A percentile compares a stretch with the other conserved stretches of the same genome.
Conservation (phyloP, 1,139 yeast genomes). For the Wickerhamomyces sp. region DNA sequence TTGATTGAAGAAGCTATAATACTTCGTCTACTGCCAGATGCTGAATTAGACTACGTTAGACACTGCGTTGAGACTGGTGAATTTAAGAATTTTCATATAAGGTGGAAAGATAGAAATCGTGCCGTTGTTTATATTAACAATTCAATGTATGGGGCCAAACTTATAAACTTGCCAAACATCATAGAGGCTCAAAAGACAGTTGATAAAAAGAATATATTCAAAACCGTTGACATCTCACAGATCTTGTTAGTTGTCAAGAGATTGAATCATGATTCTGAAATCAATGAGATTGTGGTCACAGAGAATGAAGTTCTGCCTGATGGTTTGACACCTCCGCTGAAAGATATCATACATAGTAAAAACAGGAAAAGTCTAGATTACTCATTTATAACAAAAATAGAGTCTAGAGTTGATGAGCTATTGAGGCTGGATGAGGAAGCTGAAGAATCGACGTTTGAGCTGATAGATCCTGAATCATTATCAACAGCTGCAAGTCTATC, state of each 20-base stretch:
- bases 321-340: slow-evolving; percentile 79
- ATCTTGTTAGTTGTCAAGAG: slow-evolving; percentile 71
- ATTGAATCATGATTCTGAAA: slow-evolving; percentile 52
- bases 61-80: slow-evolving; percentile 81
- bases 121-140: slow-evolving; percentile 60
- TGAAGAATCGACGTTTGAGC: slow-evolving; percentile 73
- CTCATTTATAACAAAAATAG: slow-evolving; percentile 59
- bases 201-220: slow-evolving; percentile 84
- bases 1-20: slow-evolving; percentile 81
- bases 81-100: slow-evolving; percentile 63
- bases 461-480: slow-evolving; percentile 43
- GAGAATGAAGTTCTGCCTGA: slow-evolving; percentile 26
- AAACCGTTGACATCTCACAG: slow-evolving; percentile 82
- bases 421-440: slow-evolving; percentile 78
- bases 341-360: slow-evolving; percentile 47
- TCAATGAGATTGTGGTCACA: slow-evolving; percentile 32
- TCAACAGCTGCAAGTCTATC: background rate
- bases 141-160: slow-evolving; percentile 69
- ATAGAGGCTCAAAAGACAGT: slow-evolving; percentile 86
- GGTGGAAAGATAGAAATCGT: slow-evolving; percentile 75
- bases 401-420: slow-evolving; percentile 72
- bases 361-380: slow-evolving; percentile 49
- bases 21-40: slow-evolving; percentile 73
- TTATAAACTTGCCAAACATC: slow-evolving; percentile 86
- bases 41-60: slow-evolving; percentile 72